Base-by-base conservation (phyloP, 495 filamentous ascomycete genomes). In the Annulohypoxylon bovei region DNA sequence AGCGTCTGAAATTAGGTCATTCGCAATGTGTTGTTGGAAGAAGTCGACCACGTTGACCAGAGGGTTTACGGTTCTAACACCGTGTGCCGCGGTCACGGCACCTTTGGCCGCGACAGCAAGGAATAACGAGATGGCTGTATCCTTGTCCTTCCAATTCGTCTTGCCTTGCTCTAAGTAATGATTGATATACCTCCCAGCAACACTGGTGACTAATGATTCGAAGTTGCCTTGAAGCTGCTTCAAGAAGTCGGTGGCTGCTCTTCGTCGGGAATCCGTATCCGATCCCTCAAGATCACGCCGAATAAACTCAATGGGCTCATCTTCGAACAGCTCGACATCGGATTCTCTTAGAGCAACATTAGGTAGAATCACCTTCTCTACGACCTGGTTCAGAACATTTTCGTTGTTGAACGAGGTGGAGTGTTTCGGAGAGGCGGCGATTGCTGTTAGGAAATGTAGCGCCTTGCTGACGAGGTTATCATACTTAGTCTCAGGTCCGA, bases 261-360 rank as follows among this genome's bases (percentile, higher is more conserved):
- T 86, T 63, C 96, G 87, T 68, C 96, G 84, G 4, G 96, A 98
- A 68, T 98, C 96, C 55, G 90, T 93, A 75, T 98, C 96, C 0
- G 94, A 97, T 20, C 96, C 96, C 78, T 99, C 96, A 14, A 99
- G 85, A 77, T 99, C 95, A 66, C 93, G 89, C 56, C 96, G 86
- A 74, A 98, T 98, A 79, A 97, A 99, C 77, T 99, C 96, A 76
- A 99, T 98, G 2, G 96, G 96, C 77, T 99, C 96, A 73, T 99
- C 96, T 76, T 98, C 96, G 70, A 98, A 97, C 35, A 97, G 84
- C 76, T 99, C 96, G 65, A 97, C 88, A 64, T 99, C 96, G 2
- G 94, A 93, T 67, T 96, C 93, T 74, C 96, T 88, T 22, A 99
- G 84, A 11, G 88, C 89, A 56, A 98, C 88, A 69, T 98, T 99